phyloP scores from a whole-genome alignment of 495 filamentous ascomycete genomes.

The Parathielavia appendiculata region DNA sequence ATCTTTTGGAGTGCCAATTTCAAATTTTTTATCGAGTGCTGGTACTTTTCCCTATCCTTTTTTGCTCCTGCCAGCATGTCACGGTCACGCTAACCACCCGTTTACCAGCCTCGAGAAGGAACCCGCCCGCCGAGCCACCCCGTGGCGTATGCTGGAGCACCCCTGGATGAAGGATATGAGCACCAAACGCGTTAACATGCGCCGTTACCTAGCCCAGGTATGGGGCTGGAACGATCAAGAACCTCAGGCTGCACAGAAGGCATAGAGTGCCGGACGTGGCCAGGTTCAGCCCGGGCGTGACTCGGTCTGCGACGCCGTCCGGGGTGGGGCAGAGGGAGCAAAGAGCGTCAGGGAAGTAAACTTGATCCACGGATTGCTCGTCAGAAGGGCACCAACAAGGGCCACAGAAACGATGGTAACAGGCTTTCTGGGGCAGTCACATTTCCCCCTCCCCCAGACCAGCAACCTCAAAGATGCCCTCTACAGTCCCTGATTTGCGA shows the following conservation, averaged over 20 bases:
- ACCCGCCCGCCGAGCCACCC: slow-evolving; percentile 73
- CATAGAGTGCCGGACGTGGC: slow-evolving; percentile 1
- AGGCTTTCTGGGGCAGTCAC: not conserved
- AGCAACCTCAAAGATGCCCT: not conserved
- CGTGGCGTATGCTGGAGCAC: slow-evolving; percentile 98
- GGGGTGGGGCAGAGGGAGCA: not conserved
- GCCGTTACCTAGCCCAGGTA: slow-evolving; percentile 80
- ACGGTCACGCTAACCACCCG: not conserved
- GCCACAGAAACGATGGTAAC: not conserved
- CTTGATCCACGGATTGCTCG: not conserved
- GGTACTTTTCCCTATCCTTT: slow-evolving; percentile 58
- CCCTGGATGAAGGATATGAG: slow-evolving; percentile 98
- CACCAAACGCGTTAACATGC: slow-evolving; percentile 94
- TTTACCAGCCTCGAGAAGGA: slow-evolving; percentile 83
- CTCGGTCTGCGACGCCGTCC: not conserved
- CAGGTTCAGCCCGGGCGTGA: not conserved
- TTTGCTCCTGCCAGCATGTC: not conserved
- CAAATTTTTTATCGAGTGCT: slow-evolving; percentile 99
- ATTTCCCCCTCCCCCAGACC: not conserved
- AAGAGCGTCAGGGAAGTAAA: not conserved
- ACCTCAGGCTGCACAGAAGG: not conserved
- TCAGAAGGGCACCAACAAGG: not conserved
- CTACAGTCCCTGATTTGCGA: not conserved
- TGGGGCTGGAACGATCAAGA: slow-evolving; percentile 79
- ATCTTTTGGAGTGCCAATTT: slow-evolving; percentile 94